Conservation (phyloP, 805 yeast species). For the Wickerhamomyces strasburgensis region DNA sequence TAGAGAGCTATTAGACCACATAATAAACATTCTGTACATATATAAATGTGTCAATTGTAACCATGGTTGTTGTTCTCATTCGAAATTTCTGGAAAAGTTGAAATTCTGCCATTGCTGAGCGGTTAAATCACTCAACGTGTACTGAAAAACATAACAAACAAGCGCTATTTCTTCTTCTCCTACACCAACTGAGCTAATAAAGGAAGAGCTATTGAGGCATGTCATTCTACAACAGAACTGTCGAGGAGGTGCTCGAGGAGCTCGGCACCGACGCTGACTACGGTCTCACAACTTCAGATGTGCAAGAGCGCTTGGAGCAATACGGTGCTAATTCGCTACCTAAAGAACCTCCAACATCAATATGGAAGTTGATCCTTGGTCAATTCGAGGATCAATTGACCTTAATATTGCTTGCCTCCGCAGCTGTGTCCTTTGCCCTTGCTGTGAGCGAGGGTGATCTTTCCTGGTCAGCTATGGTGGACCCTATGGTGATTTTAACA, state of each 20-base stretch:
- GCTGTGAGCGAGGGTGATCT: conserved; percentile 29
- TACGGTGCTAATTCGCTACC: conserved; percentile 29
- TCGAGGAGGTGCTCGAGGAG: conserved; percentile 9
- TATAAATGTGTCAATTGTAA: conserved; percentile 1
- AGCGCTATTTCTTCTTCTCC: too few species aligned
- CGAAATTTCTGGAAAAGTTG: too few species aligned
- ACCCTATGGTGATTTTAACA: conserved; percentile 38
- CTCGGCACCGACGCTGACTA: conserved; percentile 10
- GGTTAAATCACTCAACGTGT: too few species aligned
- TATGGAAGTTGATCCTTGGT: conserved; percentile 30
- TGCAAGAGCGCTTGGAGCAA: conserved; percentile 12
- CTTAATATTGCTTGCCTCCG: conserved; percentile 30
- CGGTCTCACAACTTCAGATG: conserved; percentile 17
- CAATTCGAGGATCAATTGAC: conserved; percentile 34
- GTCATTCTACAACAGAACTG: conserved; percentile 9
- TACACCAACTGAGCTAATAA: too few species aligned
- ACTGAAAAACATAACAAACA: too few species aligned
- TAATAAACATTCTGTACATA: background rate
- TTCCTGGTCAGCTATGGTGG: conserved; percentile 30
- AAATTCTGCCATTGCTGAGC: too few species aligned
- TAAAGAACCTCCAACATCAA: conserved; percentile 31
- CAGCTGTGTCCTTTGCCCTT: conserved; percentile 29
- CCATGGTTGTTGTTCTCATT: background rate
- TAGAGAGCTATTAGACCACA: too few species aligned
- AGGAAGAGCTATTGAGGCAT: background rate